phyloP scores from a whole-genome alignment of 345 rosid genomes.

The Linum lewisii region DNA sequence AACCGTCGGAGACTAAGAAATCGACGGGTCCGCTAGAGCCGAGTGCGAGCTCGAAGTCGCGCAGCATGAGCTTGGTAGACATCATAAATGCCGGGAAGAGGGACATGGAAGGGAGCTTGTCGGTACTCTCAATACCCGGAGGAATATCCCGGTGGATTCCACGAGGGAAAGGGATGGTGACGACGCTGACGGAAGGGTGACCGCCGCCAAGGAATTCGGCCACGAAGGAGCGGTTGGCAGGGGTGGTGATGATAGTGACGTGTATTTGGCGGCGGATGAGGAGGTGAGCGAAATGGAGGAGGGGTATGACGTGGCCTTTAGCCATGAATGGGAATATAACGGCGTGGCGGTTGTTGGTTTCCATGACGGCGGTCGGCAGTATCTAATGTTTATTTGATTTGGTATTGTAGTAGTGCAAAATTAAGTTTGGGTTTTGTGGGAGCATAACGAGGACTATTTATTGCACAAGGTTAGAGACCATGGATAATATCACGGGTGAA shows the following conservation, averaged over 20 bases:
- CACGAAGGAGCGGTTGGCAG: constrained; percentile 45
- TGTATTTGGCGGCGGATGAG: constrained; percentile 36
- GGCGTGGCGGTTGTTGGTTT: constrained; percentile 24
- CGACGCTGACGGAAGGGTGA: constrained; percentile 22
- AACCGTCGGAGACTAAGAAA: constrained; percentile 57
- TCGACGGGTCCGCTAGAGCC: constrained; percentile 29
- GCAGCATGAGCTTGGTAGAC: constrained; percentile 55
- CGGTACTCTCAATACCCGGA: constrained; percentile 52
- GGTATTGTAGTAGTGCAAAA: neutral
- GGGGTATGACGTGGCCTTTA: constrained; percentile 71
- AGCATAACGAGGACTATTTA: too few relatives aligned
- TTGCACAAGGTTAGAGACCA: too few relatives aligned
- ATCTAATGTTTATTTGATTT: neutral
- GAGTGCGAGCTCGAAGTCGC: constrained; percentile 36
- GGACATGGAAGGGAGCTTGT: constrained; percentile 56
- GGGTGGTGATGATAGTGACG: constrained; percentile 65
- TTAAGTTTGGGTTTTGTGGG: too few relatives aligned
- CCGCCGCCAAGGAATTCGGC: constrained; percentile 31
- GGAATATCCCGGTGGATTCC: constrained; percentile 34
- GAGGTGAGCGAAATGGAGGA: constrained; percentile 52
- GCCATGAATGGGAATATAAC: constrained; percentile 75
- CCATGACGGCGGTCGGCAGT: neutral
- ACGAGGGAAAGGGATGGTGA: constrained; percentile 45
- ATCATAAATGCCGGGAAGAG: constrained; percentile 34
- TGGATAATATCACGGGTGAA: too few relatives aligned